Evolutionary conservation across 2,329 filamentous ascomycete species (phyloP), one percentile per base, ranked within the genome.

Genomic region (Thelonectria blattea): DNA sequence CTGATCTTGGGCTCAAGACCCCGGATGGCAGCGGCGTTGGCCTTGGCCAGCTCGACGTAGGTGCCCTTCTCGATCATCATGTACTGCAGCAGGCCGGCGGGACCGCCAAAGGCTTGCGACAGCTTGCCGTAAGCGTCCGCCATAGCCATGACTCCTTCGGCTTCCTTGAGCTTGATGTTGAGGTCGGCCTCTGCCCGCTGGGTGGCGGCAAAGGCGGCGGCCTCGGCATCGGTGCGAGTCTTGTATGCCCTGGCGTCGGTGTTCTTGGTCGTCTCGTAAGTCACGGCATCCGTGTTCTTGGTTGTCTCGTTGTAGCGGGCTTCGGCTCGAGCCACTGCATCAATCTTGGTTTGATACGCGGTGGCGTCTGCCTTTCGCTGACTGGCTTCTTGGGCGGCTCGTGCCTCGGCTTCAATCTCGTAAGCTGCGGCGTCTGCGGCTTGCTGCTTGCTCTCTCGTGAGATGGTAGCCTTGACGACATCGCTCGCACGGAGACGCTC

Each of bases 1-100:
- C 88, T 93, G 79, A 96, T 95, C 88, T 96, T 96, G 65, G 92
- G 92, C 74, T 93, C 85, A 66, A 96, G 78, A 24, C 92, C 92
- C 52, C 86, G 82, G 72, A 96, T 86, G 32, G 91, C 92, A 32
- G 82, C 74, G 48, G 90, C 91, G 69, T 96, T 96, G 51, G 91
- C 91, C 68, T 89, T 83, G 59, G 92, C 92, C 51, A 96, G 84
- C 68, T 88, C 84, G 72, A 91, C 85, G 75, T 92, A 94, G 0
- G 89, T 91, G 68, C 89, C 89, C 75, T 89, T 89, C 79, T 93
- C 89, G 72, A 96, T 87, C 92, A 96, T 96, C 78, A 94, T 84
- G 81, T 91, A 94, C 74, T 93, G 89, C 68, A 96, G 81, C 59
- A 96, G 82, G 30, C 90, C 91, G 37, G 88, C 84, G 2, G 92